Base-by-base conservation (phyloP, 2,329 filamentous ascomycete species). In the Stagonosporopsis tanaceti region DNA sequence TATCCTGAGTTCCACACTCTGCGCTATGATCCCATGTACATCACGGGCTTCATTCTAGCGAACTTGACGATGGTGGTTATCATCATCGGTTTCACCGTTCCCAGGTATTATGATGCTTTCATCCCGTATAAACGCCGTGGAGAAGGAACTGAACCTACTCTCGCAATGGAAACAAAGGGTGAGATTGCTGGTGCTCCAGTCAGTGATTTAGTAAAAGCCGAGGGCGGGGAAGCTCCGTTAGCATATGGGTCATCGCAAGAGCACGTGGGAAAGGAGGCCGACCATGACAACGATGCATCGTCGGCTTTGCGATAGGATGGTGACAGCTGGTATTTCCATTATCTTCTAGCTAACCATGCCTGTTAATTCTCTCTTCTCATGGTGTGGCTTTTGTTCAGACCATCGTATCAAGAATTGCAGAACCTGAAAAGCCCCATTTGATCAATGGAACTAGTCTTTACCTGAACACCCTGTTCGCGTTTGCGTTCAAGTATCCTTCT, bases 21-120 rank as follows among this genome's bases (percentile, higher is more conserved):
- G 2, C 63, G 70, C 4, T 71, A 70, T 45, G 71, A 74, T 17
- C 71, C 72, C 3, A 74, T 75, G 71, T 72, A 74, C 67, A 74
- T 75, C 47, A 59, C 68, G 7, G 72, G 72, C 3, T 75, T 75
- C 45, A 72, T 73, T 25, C 22, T 75, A 2, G 65, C 71, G 1
- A 62, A 70, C 20, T 70, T 78, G 4, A 62, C 61, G 1, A 69
- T 87, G 37, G 39, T 85, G 0, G 63, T 81, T 9, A 78, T 85
- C 28, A 68, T 81, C 2, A 48, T 80, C 1, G 83, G 83, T 6
- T 79, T 84, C 38, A 72, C 85, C 5, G 67, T 84, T 28, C 85
- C 85, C 2, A 76, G 82, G 9, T 87, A 84, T 72, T 85, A 82
- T 61, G 78, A 84, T 61, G 70, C 79, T 4, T 79, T 87, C 32